These are phyloP conservation scores for Yamadazyma atmosphaerica DNA, from an alignment of 1,139 yeast genomes.

Conservation along the genomic window DNA sequence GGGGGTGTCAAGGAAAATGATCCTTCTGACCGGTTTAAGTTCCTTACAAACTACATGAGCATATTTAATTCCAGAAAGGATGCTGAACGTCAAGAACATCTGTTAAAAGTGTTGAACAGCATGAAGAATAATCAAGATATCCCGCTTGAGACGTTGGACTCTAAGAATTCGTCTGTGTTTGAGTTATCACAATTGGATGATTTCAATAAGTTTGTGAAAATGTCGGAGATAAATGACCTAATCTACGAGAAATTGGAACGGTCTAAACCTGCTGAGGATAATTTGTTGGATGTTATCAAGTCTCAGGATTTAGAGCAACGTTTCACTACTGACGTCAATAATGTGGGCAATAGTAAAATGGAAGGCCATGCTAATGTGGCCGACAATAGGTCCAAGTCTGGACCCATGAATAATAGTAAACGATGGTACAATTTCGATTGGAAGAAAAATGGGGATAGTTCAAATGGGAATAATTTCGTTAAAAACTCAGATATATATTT, in stretches of 20 bases:
- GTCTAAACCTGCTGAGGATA: constrained; percentile 17
- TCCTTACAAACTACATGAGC: constrained; percentile 27
- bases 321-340: constrained; percentile 26
- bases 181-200: constrained; percentile 39
- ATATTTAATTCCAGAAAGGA: constrained; percentile 16
- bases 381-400: constrained; percentile 9
- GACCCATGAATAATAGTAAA: constrained; percentile 9
- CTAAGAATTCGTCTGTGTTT: constrained; percentile 30
- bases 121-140: constrained; percentile 19
- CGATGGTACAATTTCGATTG: constrained; percentile 16
- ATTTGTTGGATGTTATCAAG: constrained; percentile 30
- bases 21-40: constrained; percentile 29
- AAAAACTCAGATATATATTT: constrained; percentile 12
- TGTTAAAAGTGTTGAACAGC: constrained; percentile 14
- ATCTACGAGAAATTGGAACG: constrained; percentile 22
- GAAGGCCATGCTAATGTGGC: constrained; percentile 2
- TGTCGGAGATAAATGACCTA: constrained; percentile 36
- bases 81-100: constrained; percentile 11
- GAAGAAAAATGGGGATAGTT: constrained; percentile 10
- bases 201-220: constrained; percentile 34
- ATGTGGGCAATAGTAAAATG: not conserved
- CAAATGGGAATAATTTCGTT: constrained; percentile 7
- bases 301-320: constrained; percentile 30
- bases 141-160: constrained; percentile 24
- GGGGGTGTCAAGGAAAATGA: constrained; percentile 10